These are phyloP conservation scores for Chlorella vulgaris DNA, from an alignment of 139 green algal species.

Conservation along the genomic window DNA sequence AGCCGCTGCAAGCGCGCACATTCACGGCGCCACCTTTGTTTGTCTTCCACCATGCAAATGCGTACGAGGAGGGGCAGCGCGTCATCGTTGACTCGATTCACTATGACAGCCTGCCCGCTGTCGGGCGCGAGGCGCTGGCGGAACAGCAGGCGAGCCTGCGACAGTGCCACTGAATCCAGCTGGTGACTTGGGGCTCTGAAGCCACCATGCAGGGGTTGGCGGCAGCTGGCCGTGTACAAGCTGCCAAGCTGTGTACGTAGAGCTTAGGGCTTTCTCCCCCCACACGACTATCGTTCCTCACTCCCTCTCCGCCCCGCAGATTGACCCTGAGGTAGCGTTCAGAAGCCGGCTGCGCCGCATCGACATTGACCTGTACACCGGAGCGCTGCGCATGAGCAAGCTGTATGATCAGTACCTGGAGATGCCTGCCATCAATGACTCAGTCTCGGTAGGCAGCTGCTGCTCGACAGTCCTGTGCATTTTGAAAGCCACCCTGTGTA, in stretches of 20 bases:
- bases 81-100: slow-evolving; percentile 67
- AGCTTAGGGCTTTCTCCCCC: too few relatives aligned
- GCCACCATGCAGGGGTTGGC: too few relatives aligned
- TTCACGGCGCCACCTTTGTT: slow-evolving; percentile 55
- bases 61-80: slow-evolving; percentile 50
- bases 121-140: slow-evolving; percentile 36
- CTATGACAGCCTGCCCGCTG: slow-evolving; percentile 52
- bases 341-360: slow-evolving; percentile 54
- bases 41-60: slow-evolving; percentile 83
- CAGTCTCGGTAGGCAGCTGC: neutral
- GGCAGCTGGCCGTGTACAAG: too few relatives aligned
- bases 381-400: slow-evolving; percentile 12
- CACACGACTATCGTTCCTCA: too few relatives aligned
- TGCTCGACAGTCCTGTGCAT: too few relatives aligned
- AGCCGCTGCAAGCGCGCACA: neutral
- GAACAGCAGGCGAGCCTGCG: slow-evolving; percentile 21
- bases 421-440: slow-evolving; percentile 53
- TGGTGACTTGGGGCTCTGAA: too few relatives aligned
- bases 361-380: slow-evolving; percentile 43
- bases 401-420: slow-evolving; percentile 56
- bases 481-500: too few relatives aligned
- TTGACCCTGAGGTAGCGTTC: slow-evolving; percentile 53
- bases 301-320: neutral
- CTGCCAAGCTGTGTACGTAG: too few relatives aligned
- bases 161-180: too few relatives aligned